Base-by-base conservation (phyloP, 2,329 filamentous ascomycete species). In the Cytospora paraplurivora region DNA sequence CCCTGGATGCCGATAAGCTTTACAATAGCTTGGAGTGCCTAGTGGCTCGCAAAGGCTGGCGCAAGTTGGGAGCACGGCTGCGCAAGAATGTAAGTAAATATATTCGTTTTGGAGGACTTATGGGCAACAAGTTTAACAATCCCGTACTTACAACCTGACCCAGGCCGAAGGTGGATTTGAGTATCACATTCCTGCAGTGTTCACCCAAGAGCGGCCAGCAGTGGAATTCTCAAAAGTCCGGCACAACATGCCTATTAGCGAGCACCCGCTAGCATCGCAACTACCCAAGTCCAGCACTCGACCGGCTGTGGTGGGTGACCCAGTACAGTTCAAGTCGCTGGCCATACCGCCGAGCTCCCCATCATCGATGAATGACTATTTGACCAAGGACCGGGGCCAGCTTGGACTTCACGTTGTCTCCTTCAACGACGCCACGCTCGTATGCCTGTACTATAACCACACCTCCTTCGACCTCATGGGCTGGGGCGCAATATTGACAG, bases 321-420 rank as follows among this genome's bases (percentile, higher is more conserved):
- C 70, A 0, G 67, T 69, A 5, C 56, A 68, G 15, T 68, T 74
- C 47, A 35, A 49, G 6, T 35, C 57, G 2, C 66, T 76, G n/a
- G 54, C 67, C 19, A 65, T 64, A 7, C 53, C 65, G 10, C 56
- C 63, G 1, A 66, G 61, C 6, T 63, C 59, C 4, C 76, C 75
- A 1, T 68, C 47, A 11, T 67, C 64, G 44, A 56, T 77, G 1
- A 64, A 74, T 0, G 76, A 79, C 63, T 79, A 76, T 62, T 66
- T 79, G 0, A 68, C 69, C 32, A 59, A 69, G 1, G 78, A 81
- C 62, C 69, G 63, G 15, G 79, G 79, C 0, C 73, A 77, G 65
- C 67, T 82, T 0, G 74, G 74, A 1, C 69, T 82, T 1, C 76
- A 78, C 56, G 69, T 82, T 37, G 74, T 76, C 0, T 74, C 76